Evolutionary conservation across 164 flowering plant genomes (phyloP), one percentile per base, ranked within the genome.

Genomic region (Nelumbo lutea): DNA sequence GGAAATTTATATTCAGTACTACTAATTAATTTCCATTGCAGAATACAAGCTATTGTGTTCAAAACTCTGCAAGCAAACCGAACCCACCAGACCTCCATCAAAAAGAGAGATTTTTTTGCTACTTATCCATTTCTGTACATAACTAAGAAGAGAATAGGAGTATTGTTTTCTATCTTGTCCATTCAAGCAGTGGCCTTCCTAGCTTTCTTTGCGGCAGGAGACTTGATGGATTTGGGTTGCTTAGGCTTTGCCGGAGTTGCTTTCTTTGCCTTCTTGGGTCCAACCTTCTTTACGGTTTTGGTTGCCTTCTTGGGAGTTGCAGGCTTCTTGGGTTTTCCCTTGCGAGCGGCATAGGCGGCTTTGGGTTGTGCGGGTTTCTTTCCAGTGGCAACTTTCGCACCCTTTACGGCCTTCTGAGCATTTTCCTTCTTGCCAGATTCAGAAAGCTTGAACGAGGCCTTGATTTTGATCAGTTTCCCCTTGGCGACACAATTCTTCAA

Each of bases 361-460:
- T 59, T 44, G 5, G 66, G 1, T 40, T 42, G 56, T 43, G 64
- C 58, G 9, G 57, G 4, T 46, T 67, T 70, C 59, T 68, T 75
- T 40, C 48, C 72, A 1, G 59, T 46, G 1, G 13, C 68, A 0
- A 52, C 1, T 58, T 66, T 74, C 9, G 52, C 11, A 38, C 10
- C 59, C 62, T 64, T n/a, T 45, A n/a, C 65, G 1, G 4, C 42
- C 52, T 66, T 27, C 27, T 27, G 27, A 27, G 27, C 27, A 27
- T 27, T 73, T 38, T 64, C 80, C 69, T 77, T 79, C 78, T 82
- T 80, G 0, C 70, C 81, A 5, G 71, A 69, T 9, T 82, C 93
- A 2, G 90, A 78, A 2, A 89, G 77, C 81, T 88, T 91, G 83
- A 80, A 91, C 3, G 96, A 91, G 3, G 91, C 91, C 75, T 77